Evolutionary conservation across 495 filamentous ascomycete species (phyloP).

Genomic region (Durotheca rogersii): DNA sequence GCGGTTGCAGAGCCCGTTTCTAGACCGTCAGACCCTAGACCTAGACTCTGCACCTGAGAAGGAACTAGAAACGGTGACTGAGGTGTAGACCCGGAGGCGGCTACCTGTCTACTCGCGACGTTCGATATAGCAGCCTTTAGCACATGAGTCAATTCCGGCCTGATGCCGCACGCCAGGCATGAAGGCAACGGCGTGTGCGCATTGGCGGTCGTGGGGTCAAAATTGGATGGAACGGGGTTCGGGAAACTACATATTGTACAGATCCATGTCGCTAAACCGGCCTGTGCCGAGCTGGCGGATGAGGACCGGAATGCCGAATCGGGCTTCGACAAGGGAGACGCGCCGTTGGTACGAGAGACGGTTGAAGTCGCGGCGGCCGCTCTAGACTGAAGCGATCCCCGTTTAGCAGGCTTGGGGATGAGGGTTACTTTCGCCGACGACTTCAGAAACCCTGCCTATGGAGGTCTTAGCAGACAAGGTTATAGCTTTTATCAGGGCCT

Average conservation of each 20-base stretch:
- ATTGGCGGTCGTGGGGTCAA: constrained; percentile 76
- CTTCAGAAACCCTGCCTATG: constrained; percentile 86
- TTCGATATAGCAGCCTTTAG: constrained; percentile 80
- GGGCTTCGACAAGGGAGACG: constrained; percentile 50
- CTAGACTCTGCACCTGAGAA: constrained; percentile 12
- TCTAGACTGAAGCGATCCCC: constrained; percentile 50
- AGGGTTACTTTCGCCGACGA: constrained; percentile 93
- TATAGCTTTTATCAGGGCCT: constrained; percentile 2
- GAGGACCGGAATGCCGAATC: constrained; percentile 53
- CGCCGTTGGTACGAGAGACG: constrained; percentile 45
- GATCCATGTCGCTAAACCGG: constrained; percentile 83
- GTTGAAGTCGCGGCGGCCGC: constrained; percentile 37
- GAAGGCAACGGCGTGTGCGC: constrained; percentile 75
- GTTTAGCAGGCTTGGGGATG: constrained; percentile 70
- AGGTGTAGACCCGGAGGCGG: constrained; percentile 11
- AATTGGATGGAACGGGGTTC: constrained; percentile 92
- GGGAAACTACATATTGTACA: constrained; percentile 97
- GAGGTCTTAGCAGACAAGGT: constrained; percentile 20
- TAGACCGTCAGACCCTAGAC: constrained; percentile 1
- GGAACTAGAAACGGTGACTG: constrained; percentile 17
- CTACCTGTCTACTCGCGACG: constrained; percentile 54
- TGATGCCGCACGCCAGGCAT: constrained; percentile 92
- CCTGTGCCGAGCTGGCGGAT: constrained; percentile 47
- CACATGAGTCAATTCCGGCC: constrained; percentile 76
- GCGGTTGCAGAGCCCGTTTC: constrained; percentile 4